A percentile compares a stretch with the other conserved stretches of the same genome.
These are phyloP conservation scores for Conticribra guillardii DNA, from an alignment of 108 stramenopile species.

Conservation along the genomic window DNA sequence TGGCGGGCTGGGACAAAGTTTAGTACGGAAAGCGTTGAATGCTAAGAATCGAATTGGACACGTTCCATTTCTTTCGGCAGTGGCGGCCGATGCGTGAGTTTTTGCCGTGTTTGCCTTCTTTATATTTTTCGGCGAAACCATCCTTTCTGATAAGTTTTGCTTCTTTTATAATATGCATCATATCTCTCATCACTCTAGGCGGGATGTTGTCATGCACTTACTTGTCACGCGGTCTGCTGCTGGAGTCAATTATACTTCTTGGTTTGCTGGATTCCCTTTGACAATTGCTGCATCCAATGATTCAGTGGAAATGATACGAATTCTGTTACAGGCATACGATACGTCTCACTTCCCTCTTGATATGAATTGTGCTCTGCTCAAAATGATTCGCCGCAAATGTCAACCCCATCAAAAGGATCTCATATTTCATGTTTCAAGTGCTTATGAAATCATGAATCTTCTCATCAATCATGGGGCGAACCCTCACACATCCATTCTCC, in stretches of 20 bases:
- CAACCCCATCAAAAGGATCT: background rate
- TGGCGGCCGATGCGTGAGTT: slow-evolving; percentile 50
- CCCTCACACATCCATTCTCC: slow-evolving; percentile 21
- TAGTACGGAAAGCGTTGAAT: slow-evolving; percentile 58
- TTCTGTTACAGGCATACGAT: background rate
- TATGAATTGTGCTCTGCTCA: slow-evolving; percentile 33
- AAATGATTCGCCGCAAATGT: slow-evolving; percentile 13
- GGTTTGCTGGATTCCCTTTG: slow-evolving; percentile 58
- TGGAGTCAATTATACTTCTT: slow-evolving; percentile 12
- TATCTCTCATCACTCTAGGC: background rate
- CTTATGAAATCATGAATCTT: slow-evolving; percentile 29
- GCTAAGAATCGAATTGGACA: slow-evolving; percentile 48
- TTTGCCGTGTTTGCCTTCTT: background rate
- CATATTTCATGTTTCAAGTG: background rate
- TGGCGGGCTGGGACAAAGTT: slow-evolving; percentile 19
- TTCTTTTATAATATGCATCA: background rate
- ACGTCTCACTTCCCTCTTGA: slow-evolving; percentile 16
- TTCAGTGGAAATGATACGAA: slow-evolving; percentile 60
- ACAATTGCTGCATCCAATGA: slow-evolving; percentile 58
- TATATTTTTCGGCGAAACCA: background rate
- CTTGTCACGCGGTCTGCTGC: slow-evolving; percentile 53
- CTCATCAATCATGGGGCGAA: slow-evolving; percentile 35
- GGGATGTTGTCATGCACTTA: slow-evolving; percentile 63
- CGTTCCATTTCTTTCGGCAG: slow-evolving; percentile 68
- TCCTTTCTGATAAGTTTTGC: background rate